Conservation (phyloP, 2,329 filamentous ascomycete genomes). For the Ascochyta pisi region DNA sequence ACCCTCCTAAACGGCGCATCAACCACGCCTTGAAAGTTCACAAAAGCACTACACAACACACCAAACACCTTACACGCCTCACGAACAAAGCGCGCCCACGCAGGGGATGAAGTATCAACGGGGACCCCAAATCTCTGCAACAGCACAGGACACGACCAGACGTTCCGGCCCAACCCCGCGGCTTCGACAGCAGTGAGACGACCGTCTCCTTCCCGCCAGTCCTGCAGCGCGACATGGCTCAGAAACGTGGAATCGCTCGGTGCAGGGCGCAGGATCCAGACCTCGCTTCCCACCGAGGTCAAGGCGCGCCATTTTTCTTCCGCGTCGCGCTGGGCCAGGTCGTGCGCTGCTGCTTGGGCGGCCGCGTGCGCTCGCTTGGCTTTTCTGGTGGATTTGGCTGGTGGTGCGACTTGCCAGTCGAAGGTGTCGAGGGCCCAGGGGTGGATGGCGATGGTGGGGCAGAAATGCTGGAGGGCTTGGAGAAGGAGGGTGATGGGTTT, state of each 20-base stretch:
- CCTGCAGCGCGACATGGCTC: background rate
- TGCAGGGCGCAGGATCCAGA: slow-evolving; percentile 9
- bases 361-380: background rate
- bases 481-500: background rate
- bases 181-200: background rate
- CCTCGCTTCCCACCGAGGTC: background rate
- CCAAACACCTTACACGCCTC: background rate
- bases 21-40: background rate
- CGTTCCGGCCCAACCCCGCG: background rate
- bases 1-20: background rate
- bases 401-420: background rate
- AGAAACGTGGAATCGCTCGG: slow-evolving; percentile 3
- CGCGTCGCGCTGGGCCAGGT: background rate
- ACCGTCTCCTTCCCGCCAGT: background rate
- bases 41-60: background rate
- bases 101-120: background rate
- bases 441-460: slow-evolving; percentile 3
- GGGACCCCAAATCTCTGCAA: slow-evolving; percentile 1
- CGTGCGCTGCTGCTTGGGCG: background rate
- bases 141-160: slow-evolving; percentile 4
- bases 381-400: background rate
- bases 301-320: background rate
- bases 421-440: background rate
- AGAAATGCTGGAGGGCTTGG: background rate
- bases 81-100: background rate